Conservation (phyloP, 129 eudicot species). For the Sambucus nigra region DNA sequence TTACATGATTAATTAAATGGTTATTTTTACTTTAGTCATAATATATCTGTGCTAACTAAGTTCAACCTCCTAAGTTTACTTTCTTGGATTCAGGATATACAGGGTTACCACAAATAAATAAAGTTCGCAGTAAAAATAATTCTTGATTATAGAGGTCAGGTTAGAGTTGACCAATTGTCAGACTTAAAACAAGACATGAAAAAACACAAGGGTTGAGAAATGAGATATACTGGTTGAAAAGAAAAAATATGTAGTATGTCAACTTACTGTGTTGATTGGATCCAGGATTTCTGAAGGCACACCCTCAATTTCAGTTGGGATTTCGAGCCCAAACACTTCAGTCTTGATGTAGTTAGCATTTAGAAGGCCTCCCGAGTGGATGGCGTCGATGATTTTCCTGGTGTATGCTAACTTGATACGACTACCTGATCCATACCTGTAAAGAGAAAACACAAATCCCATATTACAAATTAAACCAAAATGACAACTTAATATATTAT, state of each 20-base stretch:
- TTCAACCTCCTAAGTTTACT: no score
- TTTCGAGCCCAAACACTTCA: slow-evolving; percentile 43
- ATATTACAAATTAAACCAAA: not conserved
- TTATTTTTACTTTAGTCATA: no score
- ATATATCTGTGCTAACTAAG: no score
- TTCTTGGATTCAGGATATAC: no score
- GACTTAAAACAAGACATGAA: not conserved
- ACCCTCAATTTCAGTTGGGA: slow-evolving; percentile 35
- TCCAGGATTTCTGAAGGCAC: slow-evolving; percentile 42
- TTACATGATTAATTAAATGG: no score
- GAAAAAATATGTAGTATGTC: not conserved
- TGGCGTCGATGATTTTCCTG: slow-evolving; percentile 45
- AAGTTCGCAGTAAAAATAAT: no score
- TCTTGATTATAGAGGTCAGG: no score
- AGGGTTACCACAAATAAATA: no score
- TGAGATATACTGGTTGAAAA: not conserved
- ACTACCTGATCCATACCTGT: slow-evolving; percentile 32
- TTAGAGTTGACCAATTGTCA: no score
- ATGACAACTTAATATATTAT: not conserved
- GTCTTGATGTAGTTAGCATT: slow-evolving; percentile 33
- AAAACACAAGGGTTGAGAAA: not conserved
- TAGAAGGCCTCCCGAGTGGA: slow-evolving; percentile 39
- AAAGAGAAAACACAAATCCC: not conserved
- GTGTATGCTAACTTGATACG: slow-evolving; percentile 46
- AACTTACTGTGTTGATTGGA: slow-evolving; percentile 40